These are phyloP conservation scores for Annona squamosa DNA, from an alignment of 164 flowering plant genomes.

Conservation along the genomic window DNA sequence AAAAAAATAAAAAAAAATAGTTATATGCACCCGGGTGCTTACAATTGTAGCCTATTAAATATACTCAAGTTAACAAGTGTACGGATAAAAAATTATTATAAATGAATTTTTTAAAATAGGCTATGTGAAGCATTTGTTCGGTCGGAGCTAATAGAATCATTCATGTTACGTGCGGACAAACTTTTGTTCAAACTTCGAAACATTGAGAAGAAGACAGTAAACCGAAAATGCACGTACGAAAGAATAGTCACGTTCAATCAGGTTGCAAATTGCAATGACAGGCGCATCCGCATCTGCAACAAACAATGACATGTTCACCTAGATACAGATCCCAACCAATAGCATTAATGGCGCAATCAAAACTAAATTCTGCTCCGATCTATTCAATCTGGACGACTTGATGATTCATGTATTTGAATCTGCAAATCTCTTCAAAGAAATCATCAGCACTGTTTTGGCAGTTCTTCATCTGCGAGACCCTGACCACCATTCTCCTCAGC, in stretches of 20 bases:
- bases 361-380: neutral
- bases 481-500: conserved; percentile 54
- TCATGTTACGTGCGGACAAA: too few species aligned
- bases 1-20: too few species aligned
- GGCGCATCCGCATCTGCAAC: neutral
- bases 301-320: neutral
- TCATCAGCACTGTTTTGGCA: conserved; percentile 70
- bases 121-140: too few species aligned
- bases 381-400: conserved; percentile 52
- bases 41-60: too few species aligned
- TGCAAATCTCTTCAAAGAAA: conserved; percentile 83
- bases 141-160: too few species aligned
- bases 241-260: neutral
- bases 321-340: neutral
- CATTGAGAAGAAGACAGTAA: neutral
- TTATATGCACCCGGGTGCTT: too few species aligned
- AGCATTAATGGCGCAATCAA: neutral
- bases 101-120: too few species aligned
- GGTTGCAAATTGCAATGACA: neutral
- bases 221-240: neutral
- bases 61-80: too few species aligned
- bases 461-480: conserved; percentile 79
- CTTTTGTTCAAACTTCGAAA: too few species aligned
- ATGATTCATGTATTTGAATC: conserved; percentile 44
- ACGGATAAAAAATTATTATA: too few species aligned